Evolutionary conservation across 495 filamentous ascomycete genomes (phyloP).

Genomic region (Staphylotrichum tortipilum): DNA sequence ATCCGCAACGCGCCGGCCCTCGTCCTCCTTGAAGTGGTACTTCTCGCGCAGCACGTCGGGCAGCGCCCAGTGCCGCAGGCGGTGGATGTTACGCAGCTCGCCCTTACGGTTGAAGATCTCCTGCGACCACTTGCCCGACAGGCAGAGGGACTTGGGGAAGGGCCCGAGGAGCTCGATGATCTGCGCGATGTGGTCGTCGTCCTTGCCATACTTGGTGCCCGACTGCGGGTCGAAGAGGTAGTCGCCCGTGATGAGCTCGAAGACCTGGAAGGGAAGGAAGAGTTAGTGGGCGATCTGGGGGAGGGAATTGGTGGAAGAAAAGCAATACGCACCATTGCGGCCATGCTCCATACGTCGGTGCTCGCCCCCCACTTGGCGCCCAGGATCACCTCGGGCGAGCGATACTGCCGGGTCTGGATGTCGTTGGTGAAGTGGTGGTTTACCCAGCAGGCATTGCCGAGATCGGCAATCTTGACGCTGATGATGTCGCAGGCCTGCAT

Average conservation of each 20-base stretch:
- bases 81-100: slow-evolving; percentile 94
- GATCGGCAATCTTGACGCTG: slow-evolving; percentile 96
- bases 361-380: slow-evolving; percentile 98
- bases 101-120: slow-evolving; percentile 99
- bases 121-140: slow-evolving; percentile 92
- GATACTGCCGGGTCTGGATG: slow-evolving; percentile 96
- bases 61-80: slow-evolving; percentile 91
- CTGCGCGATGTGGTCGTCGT: slow-evolving; percentile 98
- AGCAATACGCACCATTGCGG: slow-evolving; percentile 69
- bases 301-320: neutral
- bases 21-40: slow-evolving; percentile 81
- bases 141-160: slow-evolving; percentile 85
- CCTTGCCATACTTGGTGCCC: slow-evolving; percentile 98
- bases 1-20: slow-evolving; percentile 68
- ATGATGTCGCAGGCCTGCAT: slow-evolving; percentile 61
- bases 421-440: slow-evolving; percentile 99
- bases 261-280: slow-evolving; percentile 52
- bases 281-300: neutral
- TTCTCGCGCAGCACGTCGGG: slow-evolving; percentile 92
- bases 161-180: slow-evolving; percentile 95
- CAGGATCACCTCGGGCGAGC: slow-evolving; percentile 93
- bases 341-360: slow-evolving; percentile 99
- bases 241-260: slow-evolving; percentile 96
- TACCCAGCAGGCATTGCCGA: slow-evolving; percentile 98
- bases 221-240: slow-evolving; percentile 99